Evolutionary conservation across 768 basidiomycete species (phyloP), one percentile per base, ranked within the genome.

Genomic region (Rhizopogon roseolus): DNA sequence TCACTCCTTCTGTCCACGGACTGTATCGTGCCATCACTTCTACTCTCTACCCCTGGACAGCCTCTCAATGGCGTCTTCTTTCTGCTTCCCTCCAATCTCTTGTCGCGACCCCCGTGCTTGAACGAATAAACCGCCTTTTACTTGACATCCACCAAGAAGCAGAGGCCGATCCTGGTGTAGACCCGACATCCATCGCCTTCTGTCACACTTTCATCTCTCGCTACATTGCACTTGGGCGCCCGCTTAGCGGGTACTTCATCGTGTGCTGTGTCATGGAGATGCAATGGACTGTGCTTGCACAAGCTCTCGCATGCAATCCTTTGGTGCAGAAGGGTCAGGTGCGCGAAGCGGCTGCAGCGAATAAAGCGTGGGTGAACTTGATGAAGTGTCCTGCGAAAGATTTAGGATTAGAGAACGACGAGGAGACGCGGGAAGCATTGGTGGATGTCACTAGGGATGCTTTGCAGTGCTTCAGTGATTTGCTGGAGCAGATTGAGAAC

Each of bases 191-290:
- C 6, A 68, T 85, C 38, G 73, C 73, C 52, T 88, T 82, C 64
- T 76, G 85, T 19, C 82, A 85, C 60, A 82, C 84, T 2, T 84
- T 92, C 61, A 74, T 90, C 13, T 79, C 84, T 28, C 85, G 87
- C 50, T 98, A 90, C 68, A 80, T 88, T 16, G 74, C 81, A 8
- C 80, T 79, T 53, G 88, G 86, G 8, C 79, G 92, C 6, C 92
- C 93, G 11, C 73, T 94, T 14, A 91, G 85, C 51, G 90, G 92
- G 9, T 91, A 92, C 64, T 93, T 94, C 60, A 78, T 90, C 52
- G 83, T 93, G n/a, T 94, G 92, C 68, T 93, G 92, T 63, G 82
- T 90, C 43, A 81, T 90, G 60, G 90, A 93, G 67, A 85, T 84
- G 40, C 81, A 88, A 61, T 92, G 90, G 86, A 93, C 90, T 5